Evolutionary conservation across 2,329 filamentous ascomycete genomes (phyloP).

Genomic region (Fusarium newnesense): DNA sequence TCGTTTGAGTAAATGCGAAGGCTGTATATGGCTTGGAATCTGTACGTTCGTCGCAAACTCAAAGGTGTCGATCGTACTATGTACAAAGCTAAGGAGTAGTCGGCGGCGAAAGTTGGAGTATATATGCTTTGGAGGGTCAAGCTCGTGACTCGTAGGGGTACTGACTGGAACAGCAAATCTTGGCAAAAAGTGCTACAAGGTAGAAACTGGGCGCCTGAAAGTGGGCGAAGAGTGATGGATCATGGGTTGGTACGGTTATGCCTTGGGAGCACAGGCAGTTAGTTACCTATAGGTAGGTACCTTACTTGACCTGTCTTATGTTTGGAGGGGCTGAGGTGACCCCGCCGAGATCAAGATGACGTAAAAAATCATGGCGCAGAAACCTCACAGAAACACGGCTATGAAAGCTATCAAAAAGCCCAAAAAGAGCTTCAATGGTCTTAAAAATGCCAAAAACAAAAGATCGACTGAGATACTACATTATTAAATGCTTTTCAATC

Average conservation of each 20-base stretch:
- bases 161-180: slow-evolving; percentile 11
- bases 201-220: slow-evolving; percentile 31
- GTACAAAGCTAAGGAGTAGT: not conserved
- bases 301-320: not conserved
- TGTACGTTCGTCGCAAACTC: slow-evolving; percentile 9
- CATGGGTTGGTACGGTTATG: slow-evolving; percentile 22
- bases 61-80: not conserved
- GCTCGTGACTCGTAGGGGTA: slow-evolving; percentile 6
- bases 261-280: slow-evolving; percentile 2
- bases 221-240: slow-evolving; percentile 29
- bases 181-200: slow-evolving; percentile 21
- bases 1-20: slow-evolving; percentile 12
- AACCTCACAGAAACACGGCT: not conserved
- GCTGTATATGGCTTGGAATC: not conserved
- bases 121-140: not conserved
- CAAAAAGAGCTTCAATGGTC: not conserved
- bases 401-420: not conserved
- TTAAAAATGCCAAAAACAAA: not conserved
- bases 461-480: accelerated
- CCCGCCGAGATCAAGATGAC: slow-evolving; percentile 31
- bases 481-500: too few relatives aligned
- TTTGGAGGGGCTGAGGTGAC: slow-evolving; percentile 37
- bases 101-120: not conserved
- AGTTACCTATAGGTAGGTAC: not conserved
- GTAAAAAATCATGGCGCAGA: slow-evolving; percentile 27